A percentile compares a stretch with the other conserved stretches of the same genome.
Evolutionary conservation across 345 rosid species (phyloP).

Genomic region (Eucalyptus victrix): DNA sequence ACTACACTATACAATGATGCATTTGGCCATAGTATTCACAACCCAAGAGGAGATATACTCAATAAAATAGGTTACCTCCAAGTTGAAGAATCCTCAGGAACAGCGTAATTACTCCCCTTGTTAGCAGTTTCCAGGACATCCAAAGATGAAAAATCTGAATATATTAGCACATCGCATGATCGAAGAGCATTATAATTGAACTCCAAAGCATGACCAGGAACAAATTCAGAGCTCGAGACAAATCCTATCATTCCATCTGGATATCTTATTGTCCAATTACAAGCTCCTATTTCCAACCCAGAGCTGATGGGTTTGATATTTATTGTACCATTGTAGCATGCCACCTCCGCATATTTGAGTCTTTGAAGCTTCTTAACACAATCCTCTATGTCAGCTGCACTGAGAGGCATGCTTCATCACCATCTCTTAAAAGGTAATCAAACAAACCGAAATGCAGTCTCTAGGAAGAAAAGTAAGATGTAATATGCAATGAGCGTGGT

Average conservation of each 20-base stretch:
- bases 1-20: not conserved
- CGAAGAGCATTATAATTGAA: constrained; percentile 44
- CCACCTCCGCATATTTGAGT: constrained; percentile 65
- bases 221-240: constrained; percentile 13
- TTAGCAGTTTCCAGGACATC: constrained; percentile 16
- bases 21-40: not conserved
- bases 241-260: constrained; percentile 41
- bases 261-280: constrained; percentile 67
- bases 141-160: constrained; percentile 45
- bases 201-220: constrained; percentile 27
- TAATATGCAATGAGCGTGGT: not conserved
- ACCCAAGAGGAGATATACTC: not conserved
- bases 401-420: constrained; percentile 18
- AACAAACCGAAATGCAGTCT: not conserved
- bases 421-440: not conserved
- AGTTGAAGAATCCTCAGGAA: not conserved
- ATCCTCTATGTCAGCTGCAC: constrained; percentile 57
- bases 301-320: constrained; percentile 66
- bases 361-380: constrained; percentile 53
- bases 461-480: not conserved
- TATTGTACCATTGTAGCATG: constrained; percentile 72
- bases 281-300: constrained; percentile 79
- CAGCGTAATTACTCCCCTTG: not conserved
- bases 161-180: constrained; percentile 49
- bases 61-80: constrained; percentile 21